phyloP scores from a whole-genome alignment of 768 basidiomycete genomes.

The Boletus rubroflammeus region DNA sequence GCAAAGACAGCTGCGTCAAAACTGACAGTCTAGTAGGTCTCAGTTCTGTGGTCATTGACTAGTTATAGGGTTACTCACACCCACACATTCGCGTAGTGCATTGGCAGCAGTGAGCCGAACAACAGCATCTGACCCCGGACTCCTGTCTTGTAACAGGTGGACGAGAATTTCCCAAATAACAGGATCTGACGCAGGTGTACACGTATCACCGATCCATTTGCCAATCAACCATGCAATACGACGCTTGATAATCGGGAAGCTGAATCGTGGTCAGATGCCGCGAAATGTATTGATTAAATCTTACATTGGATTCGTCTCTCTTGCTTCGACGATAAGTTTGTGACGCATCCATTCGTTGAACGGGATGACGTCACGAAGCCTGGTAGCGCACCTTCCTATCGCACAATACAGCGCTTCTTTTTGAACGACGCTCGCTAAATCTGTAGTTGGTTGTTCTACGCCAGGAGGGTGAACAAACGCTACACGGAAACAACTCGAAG shows the following conservation, averaged over 20 bases:
- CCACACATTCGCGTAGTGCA: conserved; percentile 77
- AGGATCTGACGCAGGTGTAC: conserved; percentile 54
- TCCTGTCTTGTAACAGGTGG: conserved; percentile 67
- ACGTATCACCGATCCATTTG: conserved; percentile 76
- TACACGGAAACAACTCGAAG: not conserved
- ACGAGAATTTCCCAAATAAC: conserved; percentile 79
- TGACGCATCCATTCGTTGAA: conserved; percentile 69
- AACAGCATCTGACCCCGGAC: conserved; percentile 72
- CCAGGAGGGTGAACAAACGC: not conserved
- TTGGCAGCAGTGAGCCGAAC: conserved; percentile 83
- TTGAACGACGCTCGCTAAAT: conserved; percentile 61
- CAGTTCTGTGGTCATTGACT: conserved; percentile 1
- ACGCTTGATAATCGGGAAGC: conserved; percentile 90
- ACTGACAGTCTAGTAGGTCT: conserved; percentile 47
- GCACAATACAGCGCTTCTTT: conserved; percentile 90
- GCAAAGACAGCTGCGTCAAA: conserved; percentile 63
- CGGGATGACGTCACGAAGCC: conserved; percentile 58
- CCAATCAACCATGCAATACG: conserved; percentile 94
- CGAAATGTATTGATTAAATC: conserved; percentile 12
- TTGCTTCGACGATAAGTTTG: conserved; percentile 57
- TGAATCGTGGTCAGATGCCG: conserved; percentile 29
- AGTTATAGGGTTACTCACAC: conserved; percentile 53
- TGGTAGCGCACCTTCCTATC: conserved; percentile 73
- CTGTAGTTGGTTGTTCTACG: conserved; percentile 44
- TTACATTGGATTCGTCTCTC: conserved; percentile 56